Conservation (phyloP, 331 rosid genomes). For the Arachis monticola region DNA sequence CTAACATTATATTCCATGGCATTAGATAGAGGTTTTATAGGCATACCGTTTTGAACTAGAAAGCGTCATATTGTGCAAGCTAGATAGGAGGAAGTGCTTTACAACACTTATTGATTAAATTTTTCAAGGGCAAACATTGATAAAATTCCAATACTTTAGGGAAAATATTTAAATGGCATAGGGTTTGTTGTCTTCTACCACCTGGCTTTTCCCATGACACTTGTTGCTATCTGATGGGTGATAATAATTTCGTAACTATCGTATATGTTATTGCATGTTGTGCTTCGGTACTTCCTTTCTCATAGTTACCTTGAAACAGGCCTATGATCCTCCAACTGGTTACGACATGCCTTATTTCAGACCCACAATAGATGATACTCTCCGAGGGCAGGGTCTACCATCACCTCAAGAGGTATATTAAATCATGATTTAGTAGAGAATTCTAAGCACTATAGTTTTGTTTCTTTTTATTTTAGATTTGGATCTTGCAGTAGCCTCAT, state of each 20-base stretch:
- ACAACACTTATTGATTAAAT: neutral
- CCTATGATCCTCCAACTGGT: slow-evolving; percentile 79
- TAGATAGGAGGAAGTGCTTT: neutral
- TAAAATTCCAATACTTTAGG: neutral
- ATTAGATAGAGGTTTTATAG: neutral
- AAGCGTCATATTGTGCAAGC: neutral
- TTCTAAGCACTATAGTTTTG: slow-evolving; percentile 19
- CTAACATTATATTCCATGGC: neutral
- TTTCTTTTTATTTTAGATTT: neutral
- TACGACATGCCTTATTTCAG: slow-evolving; percentile 86
- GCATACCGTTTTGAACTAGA: neutral
- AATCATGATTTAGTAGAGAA: neutral
- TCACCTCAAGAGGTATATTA: slow-evolving; percentile 79
- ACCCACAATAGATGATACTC: slow-evolving; percentile 77
- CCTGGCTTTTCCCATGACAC: neutral
- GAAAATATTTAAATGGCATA: neutral
- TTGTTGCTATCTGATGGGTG: neutral
- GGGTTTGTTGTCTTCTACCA: neutral
- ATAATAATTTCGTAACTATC: neutral
- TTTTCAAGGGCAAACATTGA: neutral
- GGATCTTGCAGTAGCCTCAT: neutral
- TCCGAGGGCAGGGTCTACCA: slow-evolving; percentile 63
- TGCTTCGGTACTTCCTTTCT: slow-evolving; percentile 26
- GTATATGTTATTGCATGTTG: slow-evolving; percentile 8
- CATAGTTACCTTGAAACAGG: slow-evolving; percentile 62